Conservation (phyloP, 306 rosid species). For the Quercus alba region DNA sequence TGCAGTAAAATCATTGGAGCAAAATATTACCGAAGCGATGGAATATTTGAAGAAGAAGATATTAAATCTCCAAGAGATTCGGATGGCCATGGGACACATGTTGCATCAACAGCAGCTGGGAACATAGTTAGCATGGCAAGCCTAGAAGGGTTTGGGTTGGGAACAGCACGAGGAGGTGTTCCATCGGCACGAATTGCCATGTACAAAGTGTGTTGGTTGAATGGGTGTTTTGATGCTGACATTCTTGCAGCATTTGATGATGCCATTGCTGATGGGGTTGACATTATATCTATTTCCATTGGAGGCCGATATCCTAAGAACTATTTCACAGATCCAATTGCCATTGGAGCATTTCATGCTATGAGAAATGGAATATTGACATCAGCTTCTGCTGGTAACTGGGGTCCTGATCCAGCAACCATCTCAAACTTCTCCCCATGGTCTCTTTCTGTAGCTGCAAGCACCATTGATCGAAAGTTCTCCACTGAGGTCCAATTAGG, state of each 20-base stretch:
- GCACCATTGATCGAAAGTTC: conserved; percentile 42
- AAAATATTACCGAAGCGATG: conserved; percentile 19
- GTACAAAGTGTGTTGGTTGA: conserved; percentile 50
- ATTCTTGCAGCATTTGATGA: conserved; percentile 55
- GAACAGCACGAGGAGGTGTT: conserved; percentile 53
- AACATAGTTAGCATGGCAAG: conserved; percentile 24
- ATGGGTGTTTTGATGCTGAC: conserved; percentile 28
- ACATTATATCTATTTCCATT: conserved; percentile 37
- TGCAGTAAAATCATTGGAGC: conserved; percentile 55
- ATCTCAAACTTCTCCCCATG: conserved; percentile 35
- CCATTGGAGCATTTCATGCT: conserved; percentile 56
- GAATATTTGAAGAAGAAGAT: background rate
- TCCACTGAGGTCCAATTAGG: conserved; percentile 37
- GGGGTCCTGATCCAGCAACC: conserved; percentile 17
- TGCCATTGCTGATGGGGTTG: conserved; percentile 61
- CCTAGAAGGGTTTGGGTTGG: conserved; percentile 33
- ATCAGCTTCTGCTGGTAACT: conserved; percentile 30
- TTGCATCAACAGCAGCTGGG: conserved; percentile 51
- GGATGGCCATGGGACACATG: conserved; percentile 55
- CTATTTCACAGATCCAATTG: conserved; percentile 20
- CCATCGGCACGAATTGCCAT: conserved; percentile 50
- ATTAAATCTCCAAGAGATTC: conserved; percentile 35
- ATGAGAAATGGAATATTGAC: conserved; percentile 43
- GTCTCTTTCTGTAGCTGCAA: conserved; percentile 46
- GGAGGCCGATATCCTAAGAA: background rate